Evolutionary conservation across 441 rosid genomes (phyloP).

Genomic region (Metrosideros polymorpha): DNA sequence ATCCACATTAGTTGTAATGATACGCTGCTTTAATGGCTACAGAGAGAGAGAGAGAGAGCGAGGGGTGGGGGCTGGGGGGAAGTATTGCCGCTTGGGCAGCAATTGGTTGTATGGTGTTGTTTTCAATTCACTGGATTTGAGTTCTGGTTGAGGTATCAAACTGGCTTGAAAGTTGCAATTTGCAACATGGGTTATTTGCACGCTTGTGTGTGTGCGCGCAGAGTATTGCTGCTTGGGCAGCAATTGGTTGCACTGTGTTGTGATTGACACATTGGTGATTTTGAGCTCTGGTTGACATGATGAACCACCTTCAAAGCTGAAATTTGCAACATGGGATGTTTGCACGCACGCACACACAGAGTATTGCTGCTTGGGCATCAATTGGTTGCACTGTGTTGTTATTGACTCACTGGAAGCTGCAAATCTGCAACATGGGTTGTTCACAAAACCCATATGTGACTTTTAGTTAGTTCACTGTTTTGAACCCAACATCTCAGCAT

Average conservation of each 20-base stretch:
- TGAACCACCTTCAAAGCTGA: background rate
- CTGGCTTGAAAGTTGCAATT: background rate
- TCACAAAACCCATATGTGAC: background rate
- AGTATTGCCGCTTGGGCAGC: background rate
- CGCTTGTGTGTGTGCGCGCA: background rate
- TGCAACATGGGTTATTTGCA: background rate
- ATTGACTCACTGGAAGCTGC: background rate
- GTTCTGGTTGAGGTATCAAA: background rate
- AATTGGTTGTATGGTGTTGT: background rate
- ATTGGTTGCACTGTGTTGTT: background rate
- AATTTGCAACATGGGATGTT: background rate
- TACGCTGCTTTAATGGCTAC: background rate
- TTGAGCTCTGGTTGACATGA: background rate
- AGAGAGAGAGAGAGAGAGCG: background rate
- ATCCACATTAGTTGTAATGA: background rate
- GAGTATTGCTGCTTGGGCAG: background rate
- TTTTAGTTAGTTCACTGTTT: background rate
- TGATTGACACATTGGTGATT: background rate
- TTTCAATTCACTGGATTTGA: background rate
- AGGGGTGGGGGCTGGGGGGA: background rate
- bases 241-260: background rate
- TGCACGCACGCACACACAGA: no score
- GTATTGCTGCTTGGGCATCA: background rate
- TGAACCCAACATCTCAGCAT: background rate
- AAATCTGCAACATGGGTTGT: background rate